Base-by-base conservation (phyloP, 2,329 filamentous ascomycete genomes). In the Aureobasidium lini region DNA sequence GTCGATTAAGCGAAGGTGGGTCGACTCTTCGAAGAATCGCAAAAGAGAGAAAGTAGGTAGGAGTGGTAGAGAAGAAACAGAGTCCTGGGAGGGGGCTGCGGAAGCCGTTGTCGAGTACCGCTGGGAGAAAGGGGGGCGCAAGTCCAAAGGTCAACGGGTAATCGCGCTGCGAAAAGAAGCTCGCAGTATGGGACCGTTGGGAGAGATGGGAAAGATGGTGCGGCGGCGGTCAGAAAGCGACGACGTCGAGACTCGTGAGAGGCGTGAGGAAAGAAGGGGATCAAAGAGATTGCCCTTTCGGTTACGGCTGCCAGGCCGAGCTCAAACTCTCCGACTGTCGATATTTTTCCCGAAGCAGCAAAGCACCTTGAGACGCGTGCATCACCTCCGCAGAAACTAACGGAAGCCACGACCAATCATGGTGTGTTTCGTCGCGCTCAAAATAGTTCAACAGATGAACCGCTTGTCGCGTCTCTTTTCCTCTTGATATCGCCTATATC, bases 41-140 rank as follows among this genome's bases (percentile, higher is more conserved):
- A 53, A 43, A 46, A 57, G 54, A 47, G 54, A 57, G 47, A 57
- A 57, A 37, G 40, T 57, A 37, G 39, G 40, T 46, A 57, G 52
- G 23, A 48, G 43, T 57, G 54, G 44, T 48, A 40, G 31, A 31
- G 36, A 48, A 15, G 40, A 43, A 57, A 47, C 32, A 57, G 40
- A 43, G 32, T 16, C n/a, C n/a, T n/a, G 23, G 31, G 54, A 57
- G 34, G 54, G 32, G 54, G 42, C 37, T 56, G 52, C 49, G 52
- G 16, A 46, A 47, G 23, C 54, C 43, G 42, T 57, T 48, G 29
- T 57, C 16, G 52, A 15, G 43, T 39, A 39, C 10, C 34, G 32
- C 32, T 32, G 54, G 23, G 54, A 43, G 23, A 43, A 57, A 48
- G 18, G 43, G 43, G 50, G 39, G 36, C 18, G 23, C 36, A 39